These are phyloP conservation scores for Vickermania ingenoplastis DNA, from an alignment of 208 protist species.

Conservation along the genomic window DNA sequence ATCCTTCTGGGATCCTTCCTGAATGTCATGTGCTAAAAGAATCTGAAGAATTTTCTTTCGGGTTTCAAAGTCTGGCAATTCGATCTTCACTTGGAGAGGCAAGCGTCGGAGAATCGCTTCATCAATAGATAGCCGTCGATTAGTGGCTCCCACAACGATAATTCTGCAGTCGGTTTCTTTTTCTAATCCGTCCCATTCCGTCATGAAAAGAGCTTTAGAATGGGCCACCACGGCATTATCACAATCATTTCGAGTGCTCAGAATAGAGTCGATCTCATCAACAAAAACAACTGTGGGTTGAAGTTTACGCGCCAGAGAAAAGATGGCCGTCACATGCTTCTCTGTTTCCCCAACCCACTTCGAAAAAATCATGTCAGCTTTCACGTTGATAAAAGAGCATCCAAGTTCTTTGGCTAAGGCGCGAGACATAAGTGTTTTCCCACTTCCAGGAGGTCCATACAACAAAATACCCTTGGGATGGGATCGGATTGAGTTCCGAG, in stretches of 20 bases:
- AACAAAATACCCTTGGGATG: slow-evolving; percentile 99
- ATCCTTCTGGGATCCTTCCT: slow-evolving; percentile 31
- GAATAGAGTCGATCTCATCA: slow-evolving; percentile 88
- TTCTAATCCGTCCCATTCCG: slow-evolving; percentile 82
- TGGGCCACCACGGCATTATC: slow-evolving; percentile 61
- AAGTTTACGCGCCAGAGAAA: slow-evolving; percentile 76
- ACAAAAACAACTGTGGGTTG: slow-evolving; percentile 87
- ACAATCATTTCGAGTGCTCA: slow-evolving; percentile 61
- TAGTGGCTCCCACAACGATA: slow-evolving; percentile 87
- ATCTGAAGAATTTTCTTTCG: slow-evolving; percentile 74
- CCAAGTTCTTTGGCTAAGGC: slow-evolving; percentile 98
- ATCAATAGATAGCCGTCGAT: slow-evolving; percentile 86
- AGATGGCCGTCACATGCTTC: slow-evolving; percentile 89
- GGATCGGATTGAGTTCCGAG: slow-evolving; percentile 59
- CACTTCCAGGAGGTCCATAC: slow-evolving; percentile 99
- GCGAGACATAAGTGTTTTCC: slow-evolving; percentile 98
- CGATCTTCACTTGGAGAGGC: slow-evolving; percentile 77
- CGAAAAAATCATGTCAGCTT: slow-evolving; percentile 70
- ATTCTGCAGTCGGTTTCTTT: slow-evolving; percentile 31
- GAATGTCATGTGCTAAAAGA: slow-evolving; percentile 52
- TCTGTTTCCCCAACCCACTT: slow-evolving; percentile 96
- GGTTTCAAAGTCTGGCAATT: slow-evolving; percentile 36
- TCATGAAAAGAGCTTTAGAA: slow-evolving; percentile 90
- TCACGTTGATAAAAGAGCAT: slow-evolving; percentile 99
- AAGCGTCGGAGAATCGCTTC: slow-evolving; percentile 86